phyloP scores from a whole-genome alignment of 345 rosid genomes.

The Eucalyptus regnans region DNA sequence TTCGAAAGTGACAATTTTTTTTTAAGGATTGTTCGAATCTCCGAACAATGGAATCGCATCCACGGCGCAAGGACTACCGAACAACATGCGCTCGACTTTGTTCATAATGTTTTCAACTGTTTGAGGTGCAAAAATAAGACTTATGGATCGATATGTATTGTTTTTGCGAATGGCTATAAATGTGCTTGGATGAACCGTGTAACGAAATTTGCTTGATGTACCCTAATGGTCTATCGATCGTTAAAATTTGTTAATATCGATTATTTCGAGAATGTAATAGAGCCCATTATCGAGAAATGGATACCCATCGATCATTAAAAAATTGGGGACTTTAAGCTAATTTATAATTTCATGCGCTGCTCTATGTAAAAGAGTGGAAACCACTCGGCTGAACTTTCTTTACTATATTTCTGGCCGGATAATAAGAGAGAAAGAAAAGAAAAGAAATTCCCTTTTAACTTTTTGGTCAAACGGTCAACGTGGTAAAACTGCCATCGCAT shows the following conservation, averaged over 20 bases:
- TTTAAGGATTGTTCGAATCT: neutral
- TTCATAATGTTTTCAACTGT: neutral
- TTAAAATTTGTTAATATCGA: neutral
- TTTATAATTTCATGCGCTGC: neutral
- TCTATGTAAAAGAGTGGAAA: neutral
- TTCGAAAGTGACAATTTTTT: neutral
- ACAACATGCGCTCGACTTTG: neutral
- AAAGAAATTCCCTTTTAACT: neutral
- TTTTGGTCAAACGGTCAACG: neutral
- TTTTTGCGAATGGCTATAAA: neutral
- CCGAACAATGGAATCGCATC: accelerated
- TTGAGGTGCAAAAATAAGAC: neutral
- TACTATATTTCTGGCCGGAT: neutral
- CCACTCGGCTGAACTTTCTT: neutral
- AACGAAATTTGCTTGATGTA: neutral
- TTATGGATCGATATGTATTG: neutral
- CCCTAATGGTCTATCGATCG: accelerated
- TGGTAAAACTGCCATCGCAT: neutral
- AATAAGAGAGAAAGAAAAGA: neutral
- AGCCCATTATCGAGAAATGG: accelerated
- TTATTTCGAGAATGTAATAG: neutral
- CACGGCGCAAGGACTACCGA: accelerated
- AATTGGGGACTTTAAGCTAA: neutral
- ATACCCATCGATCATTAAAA: neutral
- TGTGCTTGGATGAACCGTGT: accelerated